Base-by-base conservation (phyloP, 495 filamentous ascomycete genomes). In the Annulohypoxylon stygium region DNA sequence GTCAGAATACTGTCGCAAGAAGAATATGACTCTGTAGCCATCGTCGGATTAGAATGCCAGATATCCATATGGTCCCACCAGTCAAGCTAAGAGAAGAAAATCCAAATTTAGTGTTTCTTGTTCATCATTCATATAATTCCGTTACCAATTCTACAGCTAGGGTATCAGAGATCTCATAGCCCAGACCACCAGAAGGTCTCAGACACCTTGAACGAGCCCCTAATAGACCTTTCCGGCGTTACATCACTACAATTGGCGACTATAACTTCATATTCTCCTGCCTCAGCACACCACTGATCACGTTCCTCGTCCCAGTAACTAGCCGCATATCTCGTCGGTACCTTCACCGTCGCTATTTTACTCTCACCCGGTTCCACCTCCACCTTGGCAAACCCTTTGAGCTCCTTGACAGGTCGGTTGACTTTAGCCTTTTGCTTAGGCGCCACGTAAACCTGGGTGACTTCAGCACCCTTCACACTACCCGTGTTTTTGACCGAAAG, bases 311-410 rank as follows among this genome's bases (percentile, higher is more conserved):
- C 90, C 86, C 88, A 93, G 81, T 91, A 93, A 63, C 89, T 88
- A 0, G 87, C 86, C 0, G 90, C 88, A 26, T 90, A 84, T 75
- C 89, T 90, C 20, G 67, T 75, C 71, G 91, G 88, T 11, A 93
- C 81, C 20, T 78, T 77, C 8, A 93, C 85, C 18, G 81, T 76
- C 6, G 91, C 90, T 18, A 74, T 82, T 78, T 88, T 87, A 12
- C 79, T 85, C 83, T 93, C 86, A 0, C 90, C 91, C 0, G 89
- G 86, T 54, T 86, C 81, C 25, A 94, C 77, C 59, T 86, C 81
- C 0, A 93, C 89, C 80, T 93, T 94, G 58, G 86, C 82, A 76
- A 95, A 94, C 1, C 89, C 91, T 81, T 92, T 92, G 34, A 95
- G 86, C 74, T 93, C 90, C 58, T 90, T 90, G 11, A 88, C 76